phyloP scores from a whole-genome alignment of 176 grass and related monocot genomes.

The Panicum miliaceum region DNA sequence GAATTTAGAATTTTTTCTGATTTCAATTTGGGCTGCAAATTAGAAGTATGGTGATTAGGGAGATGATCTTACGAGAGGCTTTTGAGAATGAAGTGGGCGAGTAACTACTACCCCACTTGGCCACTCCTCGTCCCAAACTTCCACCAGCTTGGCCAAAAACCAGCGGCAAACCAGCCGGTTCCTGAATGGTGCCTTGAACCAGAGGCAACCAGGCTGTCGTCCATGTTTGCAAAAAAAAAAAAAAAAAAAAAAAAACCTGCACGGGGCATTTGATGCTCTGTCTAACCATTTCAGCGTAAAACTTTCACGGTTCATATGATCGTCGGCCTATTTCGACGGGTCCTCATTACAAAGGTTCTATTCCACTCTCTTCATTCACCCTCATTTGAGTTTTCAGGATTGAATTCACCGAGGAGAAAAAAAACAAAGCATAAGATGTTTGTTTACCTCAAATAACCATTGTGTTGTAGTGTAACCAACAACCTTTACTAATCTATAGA shows the following conservation, averaged over 20 bases:
- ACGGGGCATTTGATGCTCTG: not conserved
- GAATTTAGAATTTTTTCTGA: not conserved
- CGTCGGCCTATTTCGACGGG: not conserved
- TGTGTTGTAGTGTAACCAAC: not conserved
- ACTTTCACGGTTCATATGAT: not conserved
- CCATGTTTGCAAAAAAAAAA: not conserved
- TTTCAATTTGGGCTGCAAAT: not conserved
- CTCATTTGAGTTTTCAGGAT: not conserved
- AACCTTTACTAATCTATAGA: not conserved
- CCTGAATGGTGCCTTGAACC: not conserved
- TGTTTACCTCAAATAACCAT: not conserved
- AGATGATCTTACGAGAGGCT: not conserved
- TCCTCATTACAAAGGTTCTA: not conserved
- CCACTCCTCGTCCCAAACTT: no score
- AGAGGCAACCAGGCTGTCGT: not conserved
- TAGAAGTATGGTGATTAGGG: not conserved
- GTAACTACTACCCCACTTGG: not conserved
- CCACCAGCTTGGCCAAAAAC: not conserved
- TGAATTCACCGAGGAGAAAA: not conserved
- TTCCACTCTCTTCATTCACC: not conserved
- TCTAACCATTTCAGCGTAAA: not conserved
- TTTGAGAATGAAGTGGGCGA: slow-evolving; percentile 9
- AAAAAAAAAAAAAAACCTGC: not conserved
- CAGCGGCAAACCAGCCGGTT: not conserved
- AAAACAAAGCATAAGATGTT: not conserved